Base-by-base conservation (phyloP, 2,329 filamentous ascomycete genomes). In the Aspergillus floridensis region DNA sequence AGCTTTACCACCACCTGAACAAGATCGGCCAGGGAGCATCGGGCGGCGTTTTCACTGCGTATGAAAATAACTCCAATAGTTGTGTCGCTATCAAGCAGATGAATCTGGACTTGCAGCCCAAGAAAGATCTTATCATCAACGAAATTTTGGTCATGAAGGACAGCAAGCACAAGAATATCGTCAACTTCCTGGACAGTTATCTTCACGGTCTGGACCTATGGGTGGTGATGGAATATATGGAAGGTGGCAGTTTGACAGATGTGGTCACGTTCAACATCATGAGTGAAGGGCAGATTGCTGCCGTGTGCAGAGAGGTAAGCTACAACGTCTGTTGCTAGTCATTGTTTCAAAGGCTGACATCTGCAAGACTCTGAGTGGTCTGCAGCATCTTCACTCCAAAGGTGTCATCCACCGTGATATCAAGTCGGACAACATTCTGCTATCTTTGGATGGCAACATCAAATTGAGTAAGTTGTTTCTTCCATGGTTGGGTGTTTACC, bases 171-270 rank as follows among this genome's bases (percentile, higher is more conserved):
- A 93, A 92, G 70, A 98, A 98, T 74, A 96, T 99, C 77, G 95
- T 99, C 78, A 99, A 99, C 77, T 99, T 98, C 77, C 93, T 98
- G 79, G 95, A 98, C 80, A 97, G 93, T 74, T 98, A 93, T 75
- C 82, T 99, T 11, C 89, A 93, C 59, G 85, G 86, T 12, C 91
- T 93, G 48, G 95, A 98, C 75, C 81, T 99, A 31, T 99, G 95
- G 95, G 95, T 99, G 1, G 92, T 98, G 35, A 99, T 99, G 95
- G 95, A 99, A 78, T 99, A 93, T 72, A 99, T 99, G 95, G 93
- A 99, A 76, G 95, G 95, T 60, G 95, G 95, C 63, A 97, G 92
- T 77, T 81, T 99, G 74, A 99, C 95, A 11, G 95, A 99, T 76
- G 95, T 99, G 56, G 95, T 99, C 58, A 99, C 95, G 3, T 98